Conservation (phyloP, 805 yeast species). For the Teunomyces aglyptinius region DNA sequence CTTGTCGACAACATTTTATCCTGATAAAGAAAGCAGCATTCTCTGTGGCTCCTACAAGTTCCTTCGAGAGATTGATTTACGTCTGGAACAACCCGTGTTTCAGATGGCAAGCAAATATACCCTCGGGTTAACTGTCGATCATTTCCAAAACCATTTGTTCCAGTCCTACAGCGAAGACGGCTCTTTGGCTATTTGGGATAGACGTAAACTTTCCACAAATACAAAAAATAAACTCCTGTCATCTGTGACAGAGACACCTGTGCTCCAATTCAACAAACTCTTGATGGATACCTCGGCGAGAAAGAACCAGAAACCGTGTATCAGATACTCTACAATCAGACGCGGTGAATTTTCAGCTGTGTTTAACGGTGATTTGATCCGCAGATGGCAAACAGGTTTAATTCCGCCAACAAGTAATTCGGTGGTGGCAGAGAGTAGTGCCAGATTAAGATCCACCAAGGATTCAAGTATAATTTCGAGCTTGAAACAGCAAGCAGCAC, state of each 20-base stretch:
- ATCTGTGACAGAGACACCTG: constrained; percentile 48
- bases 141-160: constrained; percentile 62
- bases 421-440: neutral
- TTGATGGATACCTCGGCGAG: constrained; percentile 57
- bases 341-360: constrained; percentile 75
- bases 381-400: constrained; percentile 76
- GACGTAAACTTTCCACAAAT: constrained; percentile 52
- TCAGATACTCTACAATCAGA: constrained; percentile 63
- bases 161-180: constrained; percentile 83
- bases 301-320: constrained; percentile 60
- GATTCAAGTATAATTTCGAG: constrained; percentile 16
- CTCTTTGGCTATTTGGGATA: constrained; percentile 78
- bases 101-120: constrained; percentile 78
- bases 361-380: constrained; percentile 71
- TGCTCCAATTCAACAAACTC: constrained; percentile 58
- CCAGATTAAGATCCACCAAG: neutral
- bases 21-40: constrained; percentile 52
- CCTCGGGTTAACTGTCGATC: constrained; percentile 66
- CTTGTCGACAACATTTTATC: constrained; percentile 63
- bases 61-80: constrained; percentile 72
- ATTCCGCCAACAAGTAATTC: constrained; percentile 37
- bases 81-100: constrained; percentile 61
- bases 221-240: constrained; percentile 13
- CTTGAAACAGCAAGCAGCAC: constrained; percentile 36
- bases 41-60: constrained; percentile 76